Conservation (phyloP, 2,329 filamentous ascomycete genomes). For the Setomelanomma holmii region DNA sequence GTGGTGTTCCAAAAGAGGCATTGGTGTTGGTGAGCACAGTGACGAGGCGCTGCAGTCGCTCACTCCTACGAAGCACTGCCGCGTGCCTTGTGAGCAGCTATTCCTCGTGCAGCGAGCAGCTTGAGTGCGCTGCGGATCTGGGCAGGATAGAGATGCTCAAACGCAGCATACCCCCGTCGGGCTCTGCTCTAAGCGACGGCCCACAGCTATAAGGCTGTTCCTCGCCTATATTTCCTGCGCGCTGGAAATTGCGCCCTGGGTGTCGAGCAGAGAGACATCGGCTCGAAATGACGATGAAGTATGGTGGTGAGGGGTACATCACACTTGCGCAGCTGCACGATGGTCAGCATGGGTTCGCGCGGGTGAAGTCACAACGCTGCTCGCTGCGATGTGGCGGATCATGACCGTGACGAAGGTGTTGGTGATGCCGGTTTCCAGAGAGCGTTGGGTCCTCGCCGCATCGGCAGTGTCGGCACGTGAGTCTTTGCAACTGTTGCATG, state of each 20-base stretch:
- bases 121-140: too few species aligned
- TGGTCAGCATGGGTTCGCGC: not conserved
- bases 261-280: conserved; percentile 7
- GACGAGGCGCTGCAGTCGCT: not conserved
- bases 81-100: too few species aligned
- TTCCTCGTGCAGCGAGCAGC: too few species aligned
- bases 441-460: not conserved
- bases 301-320: conserved; percentile 2
- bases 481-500: too few species aligned
- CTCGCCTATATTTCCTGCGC: conserved; percentile 20
- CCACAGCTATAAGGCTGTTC: conserved; percentile 14
- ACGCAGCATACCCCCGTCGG: conserved; percentile 4
- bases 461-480: not conserved
- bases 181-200: conserved; percentile 8
- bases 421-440: not conserved
- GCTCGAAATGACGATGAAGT: conserved; percentile 12
- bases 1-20: not conserved
- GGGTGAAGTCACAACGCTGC: not conserved
- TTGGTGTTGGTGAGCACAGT: conserved; percentile 3
- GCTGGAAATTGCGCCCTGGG: conserved; percentile 11
- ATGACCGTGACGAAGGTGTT: not conserved
- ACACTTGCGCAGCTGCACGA: not conserved
- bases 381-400: not conserved
- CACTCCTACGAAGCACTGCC: too few species aligned
- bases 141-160: not conserved